Evolutionary conservation across 139 green algal genomes (phyloP), one percentile per base, ranked within the genome.

Genomic region (Closterium sp.): DNA sequence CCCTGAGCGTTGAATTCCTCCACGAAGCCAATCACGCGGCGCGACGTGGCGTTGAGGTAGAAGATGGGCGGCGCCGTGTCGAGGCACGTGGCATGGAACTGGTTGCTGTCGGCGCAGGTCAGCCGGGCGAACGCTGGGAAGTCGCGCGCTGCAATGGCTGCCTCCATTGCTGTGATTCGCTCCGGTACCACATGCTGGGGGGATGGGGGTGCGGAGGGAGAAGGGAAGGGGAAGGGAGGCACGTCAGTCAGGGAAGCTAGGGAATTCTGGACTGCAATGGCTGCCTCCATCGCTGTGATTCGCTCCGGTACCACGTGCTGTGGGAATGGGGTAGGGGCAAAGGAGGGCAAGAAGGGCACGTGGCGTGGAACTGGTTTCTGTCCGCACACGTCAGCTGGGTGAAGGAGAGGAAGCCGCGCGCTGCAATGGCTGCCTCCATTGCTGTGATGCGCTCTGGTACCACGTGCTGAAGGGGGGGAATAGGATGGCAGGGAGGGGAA

Each of bases 341-440:
- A 4, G 45, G 11, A 70, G 4, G 32, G n/a, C n/a, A n/a, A n/a
- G n/a, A n/a, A n/a, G n/a, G n/a, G n/a, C 93, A 95, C 10, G 62
- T 93, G 84, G 93, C 93, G 62, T 95, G 93, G 38, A 95, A 94
- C 85, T 95, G 93, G 89, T 95, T 95, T 86, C 93, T 95, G 89
- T 95, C 93, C 1, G 92, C 89, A 21, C 92, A 93, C 13, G 93
- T 95, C 17, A 95, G 32, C 1, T 28, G 21, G 0, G 85, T 87
- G 93, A 95, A 95, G 2, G 42, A 19, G 0, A 21, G 10, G 79
- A 95, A 95, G 89, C 94, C 93, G 3, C 88, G 34, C 1, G 24
- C 38, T 19, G 30, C 19, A 11, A 95, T 96, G 21, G 93, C 93
- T 27, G 22, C 27, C 70, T 95, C 93, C 93, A 95, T 95, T 9